Evolutionary conservation across 257 asterid species (phyloP).

Genomic region (Osmanthus fragrans): DNA sequence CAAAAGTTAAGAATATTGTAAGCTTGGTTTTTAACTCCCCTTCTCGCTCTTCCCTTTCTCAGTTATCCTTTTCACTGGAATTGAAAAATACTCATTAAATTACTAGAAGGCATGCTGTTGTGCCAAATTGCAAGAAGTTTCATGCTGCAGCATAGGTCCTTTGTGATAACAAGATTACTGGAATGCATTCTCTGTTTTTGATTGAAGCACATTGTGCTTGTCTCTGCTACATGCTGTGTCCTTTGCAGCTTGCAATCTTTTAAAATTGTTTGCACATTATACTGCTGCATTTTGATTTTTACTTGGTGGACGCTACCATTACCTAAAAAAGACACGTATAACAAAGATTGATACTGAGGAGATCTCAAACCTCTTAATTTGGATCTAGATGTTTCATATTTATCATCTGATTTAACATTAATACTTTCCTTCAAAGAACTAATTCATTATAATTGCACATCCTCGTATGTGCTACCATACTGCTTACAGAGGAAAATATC

Average conservation of each 20-base stretch:
- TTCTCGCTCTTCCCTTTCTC: neutral
- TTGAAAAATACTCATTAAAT: slow-evolving; percentile 4
- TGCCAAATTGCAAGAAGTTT: slow-evolving; percentile 5
- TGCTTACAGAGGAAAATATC: slow-evolving; percentile 12
- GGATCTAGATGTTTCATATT: slow-evolving; percentile 10
- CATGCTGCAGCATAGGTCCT: neutral
- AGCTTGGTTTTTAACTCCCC: slow-evolving; percentile 29
- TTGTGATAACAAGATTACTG: slow-evolving; percentile 1
- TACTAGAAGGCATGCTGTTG: slow-evolving; percentile 6
- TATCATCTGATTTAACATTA: slow-evolving; percentile 10
- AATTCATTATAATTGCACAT: slow-evolving; percentile 11
- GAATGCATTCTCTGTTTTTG: neutral
- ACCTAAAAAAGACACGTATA: slow-evolving; percentile 11
- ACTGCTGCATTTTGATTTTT: neutral
- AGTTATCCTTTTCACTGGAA: slow-evolving; percentile 5
- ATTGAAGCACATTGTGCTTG: slow-evolving; percentile 2
- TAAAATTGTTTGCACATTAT: neutral
- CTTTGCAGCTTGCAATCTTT: neutral
- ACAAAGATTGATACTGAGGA: neutral
- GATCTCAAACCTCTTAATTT: neutral
- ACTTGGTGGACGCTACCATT: slow-evolving; percentile 10
- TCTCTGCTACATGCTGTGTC: neutral
- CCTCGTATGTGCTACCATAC: neutral
- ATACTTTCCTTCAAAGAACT: neutral
- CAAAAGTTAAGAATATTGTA: slow-evolving; percentile 66